A percentile compares a stretch with the other conserved stretches of the same genome.
phyloP scores from a whole-genome alignment of 2,329 filamentous ascomycete genomes.

The Apiospora hydei region DNA sequence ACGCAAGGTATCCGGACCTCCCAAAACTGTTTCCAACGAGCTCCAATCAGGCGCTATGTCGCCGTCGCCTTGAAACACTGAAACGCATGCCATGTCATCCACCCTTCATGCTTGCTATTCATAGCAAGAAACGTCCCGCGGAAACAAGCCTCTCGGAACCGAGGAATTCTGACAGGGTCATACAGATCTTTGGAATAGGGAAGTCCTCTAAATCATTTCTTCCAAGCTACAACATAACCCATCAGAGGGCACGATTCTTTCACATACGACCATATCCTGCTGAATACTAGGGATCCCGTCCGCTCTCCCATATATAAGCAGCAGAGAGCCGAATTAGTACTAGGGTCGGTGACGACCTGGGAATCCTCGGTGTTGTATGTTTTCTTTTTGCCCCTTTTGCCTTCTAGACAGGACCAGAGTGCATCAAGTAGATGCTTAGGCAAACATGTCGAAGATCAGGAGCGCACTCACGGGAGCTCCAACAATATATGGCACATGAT shows the following conservation, averaged over 20 bases:
- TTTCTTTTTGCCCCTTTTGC: neutral
- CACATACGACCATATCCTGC: conserved; percentile 18
- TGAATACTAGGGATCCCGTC: conserved; percentile 17
- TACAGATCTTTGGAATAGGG: too few species aligned
- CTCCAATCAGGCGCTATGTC: too few species aligned
- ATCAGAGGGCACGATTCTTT: neutral
- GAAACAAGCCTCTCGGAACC: too few species aligned
- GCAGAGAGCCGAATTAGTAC: conserved; percentile 17
- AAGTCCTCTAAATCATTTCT: too few species aligned
- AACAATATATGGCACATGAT: neutral
- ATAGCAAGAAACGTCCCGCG: too few species aligned
- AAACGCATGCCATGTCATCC: too few species aligned
- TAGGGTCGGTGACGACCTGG: conserved; percentile 20
- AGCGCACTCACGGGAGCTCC: neutral
- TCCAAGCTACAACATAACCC: neutral
- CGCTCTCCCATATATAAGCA: conserved; percentile 19
- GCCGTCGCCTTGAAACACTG: too few species aligned
- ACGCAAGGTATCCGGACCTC: too few species aligned
- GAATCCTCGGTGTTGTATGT: conserved; percentile 21
- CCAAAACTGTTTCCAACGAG: too few species aligned
- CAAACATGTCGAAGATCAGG: neutral
- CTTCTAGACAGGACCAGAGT: neutral
- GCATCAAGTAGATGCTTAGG: neutral
- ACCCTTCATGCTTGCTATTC: too few species aligned
- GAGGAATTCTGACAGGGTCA: too few species aligned